Base-by-base conservation (phyloP, 257 asterid genomes). In the Prunella vulgaris region DNA sequence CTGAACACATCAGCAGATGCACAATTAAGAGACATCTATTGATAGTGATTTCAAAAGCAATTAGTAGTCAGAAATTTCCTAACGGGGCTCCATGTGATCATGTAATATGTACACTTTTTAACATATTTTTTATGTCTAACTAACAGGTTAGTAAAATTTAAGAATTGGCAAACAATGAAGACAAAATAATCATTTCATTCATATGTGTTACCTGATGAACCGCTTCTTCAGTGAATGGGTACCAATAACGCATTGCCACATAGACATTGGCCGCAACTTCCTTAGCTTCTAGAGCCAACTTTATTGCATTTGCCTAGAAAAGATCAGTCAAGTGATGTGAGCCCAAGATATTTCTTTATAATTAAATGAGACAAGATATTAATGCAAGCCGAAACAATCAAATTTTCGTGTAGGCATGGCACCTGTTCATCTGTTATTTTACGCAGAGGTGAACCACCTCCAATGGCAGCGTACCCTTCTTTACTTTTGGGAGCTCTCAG, bases 191-290 rank as follows among this genome's bases (percentile, higher is more conserved):
- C 3, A 12, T 63, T 49, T 28, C 24, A 70, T 51, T 78, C 37
- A 2, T 12, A 24, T 33, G 13, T 71, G 69, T 54, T 81, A 77
- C 99, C 95, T 84, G 95, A 74, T 84, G 89, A 77, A 86, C 93
- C 57, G 97, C 99, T 81, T 91, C 99, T 78, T 94, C 99, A 2
- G 99, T 94, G 81, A 91, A 94, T 14, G 99, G 99, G 78, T 86
- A 86, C 99, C 99, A 94, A 73, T 94, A 94, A 21, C 99, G 84
- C 99, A 94, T 94, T 9, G 97, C 99, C 42, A 94, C 96, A 76
- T 94, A 94, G 56, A 94, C 92, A 72, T 83, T 81, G 25, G 96
- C 95, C 8, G 83, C 68, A 62, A 86, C 82, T 48, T 86, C 84
- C 81, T 87, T 87, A 44, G 76, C 82, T 72, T 90, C 81, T 25